Conservation (phyloP, 352 stramenopile species). For the Thraustochytrium striatum region DNA sequence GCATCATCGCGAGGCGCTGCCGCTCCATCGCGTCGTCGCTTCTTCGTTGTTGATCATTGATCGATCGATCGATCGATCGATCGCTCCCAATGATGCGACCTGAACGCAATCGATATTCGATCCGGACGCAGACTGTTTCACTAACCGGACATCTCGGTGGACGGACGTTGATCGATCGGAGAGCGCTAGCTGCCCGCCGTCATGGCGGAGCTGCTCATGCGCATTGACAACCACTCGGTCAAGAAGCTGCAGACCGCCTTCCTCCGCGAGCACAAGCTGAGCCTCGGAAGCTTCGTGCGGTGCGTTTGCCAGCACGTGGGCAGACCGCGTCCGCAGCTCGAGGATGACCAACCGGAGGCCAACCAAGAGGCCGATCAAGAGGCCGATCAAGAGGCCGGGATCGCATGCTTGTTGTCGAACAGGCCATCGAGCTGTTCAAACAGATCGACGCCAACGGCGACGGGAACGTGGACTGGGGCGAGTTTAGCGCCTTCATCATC, state of each 20-base stretch:
- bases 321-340: background rate
- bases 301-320: background rate
- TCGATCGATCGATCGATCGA: too few relatives aligned
- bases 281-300: slow-evolving; percentile 19
- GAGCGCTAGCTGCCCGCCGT: too few relatives aligned
- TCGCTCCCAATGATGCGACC: too few relatives aligned
- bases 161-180: too few relatives aligned
- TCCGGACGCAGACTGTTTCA: too few relatives aligned
- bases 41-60: too few relatives aligned
- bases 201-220: slow-evolving; percentile 43
- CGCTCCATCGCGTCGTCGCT: too few relatives aligned
- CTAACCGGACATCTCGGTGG: too few relatives aligned
- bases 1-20: too few relatives aligned
- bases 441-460: slow-evolving; percentile 43
- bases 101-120: too few relatives aligned
- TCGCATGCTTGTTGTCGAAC: background rate
- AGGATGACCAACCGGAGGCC: too few relatives aligned
- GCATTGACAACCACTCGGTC: slow-evolving; percentile 40
- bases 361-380: too few relatives aligned
- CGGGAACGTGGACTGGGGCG: slow-evolving; percentile 17
- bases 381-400: background rate
- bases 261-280: background rate
- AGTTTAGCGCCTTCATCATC: slow-evolving; percentile 39
- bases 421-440: slow-evolving; percentile 27
- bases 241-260: slow-evolving; percentile 16